phyloP scores from a whole-genome alignment of 352 stramenopile genomes.

The Phytophthora cryptogea region DNA sequence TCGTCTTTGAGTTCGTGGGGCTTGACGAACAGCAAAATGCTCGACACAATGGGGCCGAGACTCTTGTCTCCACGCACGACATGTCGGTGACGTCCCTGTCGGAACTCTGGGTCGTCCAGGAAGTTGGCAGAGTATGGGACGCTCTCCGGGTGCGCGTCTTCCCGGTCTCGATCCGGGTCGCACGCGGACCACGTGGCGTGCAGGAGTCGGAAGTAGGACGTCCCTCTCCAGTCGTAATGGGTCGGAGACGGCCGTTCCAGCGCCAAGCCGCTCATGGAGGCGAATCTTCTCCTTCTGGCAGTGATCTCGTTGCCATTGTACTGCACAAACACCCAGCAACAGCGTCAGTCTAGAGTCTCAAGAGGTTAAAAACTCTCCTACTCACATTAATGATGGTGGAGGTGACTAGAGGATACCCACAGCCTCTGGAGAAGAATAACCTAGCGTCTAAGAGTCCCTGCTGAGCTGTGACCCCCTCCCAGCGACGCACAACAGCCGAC shows the following conservation, averaged over 20 bases:
- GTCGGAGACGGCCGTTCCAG: constrained; percentile 36
- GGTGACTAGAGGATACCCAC: constrained; percentile 84
- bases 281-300: constrained; percentile 46
- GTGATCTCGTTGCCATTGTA: constrained; percentile 82
- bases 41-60: constrained; percentile 92
- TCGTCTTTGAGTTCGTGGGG: constrained; percentile 95
- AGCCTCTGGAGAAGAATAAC: constrained; percentile 82
- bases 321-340: constrained; percentile 40
- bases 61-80: constrained; percentile 87
- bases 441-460: constrained; percentile 71
- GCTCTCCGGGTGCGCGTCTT: constrained; percentile 72
- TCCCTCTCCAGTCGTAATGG: constrained; percentile 85
- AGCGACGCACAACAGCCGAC: constrained; percentile 79
- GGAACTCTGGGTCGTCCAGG: constrained; percentile 84
- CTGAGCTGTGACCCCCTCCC: constrained; percentile 67
- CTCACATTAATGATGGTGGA: constrained; percentile 80
- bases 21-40: constrained; percentile 96
- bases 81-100: constrained; percentile 79
- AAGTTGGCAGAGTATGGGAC: constrained; percentile 77
- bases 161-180: constrained; percentile 69
- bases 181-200: constrained; percentile 79
- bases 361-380: neutral
- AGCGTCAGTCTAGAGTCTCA: neutral
- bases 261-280: constrained; percentile 61
- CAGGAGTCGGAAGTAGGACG: constrained; percentile 85